phyloP scores from a whole-genome alignment of 805 yeast genomes.

The Candida alai region DNA sequence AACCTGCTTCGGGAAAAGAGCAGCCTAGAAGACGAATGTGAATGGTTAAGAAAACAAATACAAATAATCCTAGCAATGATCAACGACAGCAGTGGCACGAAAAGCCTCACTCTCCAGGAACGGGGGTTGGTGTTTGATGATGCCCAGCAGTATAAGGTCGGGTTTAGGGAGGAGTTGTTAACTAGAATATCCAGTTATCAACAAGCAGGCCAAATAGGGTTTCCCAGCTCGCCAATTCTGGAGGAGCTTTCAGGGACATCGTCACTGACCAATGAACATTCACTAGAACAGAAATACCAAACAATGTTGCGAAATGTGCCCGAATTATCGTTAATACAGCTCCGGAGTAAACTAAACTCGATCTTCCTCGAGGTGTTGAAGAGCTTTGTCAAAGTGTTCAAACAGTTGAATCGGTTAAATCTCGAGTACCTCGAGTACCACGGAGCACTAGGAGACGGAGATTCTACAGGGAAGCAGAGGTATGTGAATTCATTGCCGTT shows the following conservation, averaged over 20 bases:
- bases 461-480: too few species aligned
- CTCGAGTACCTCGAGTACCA: slow-evolving; percentile 23
- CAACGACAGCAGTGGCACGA: slow-evolving; percentile 31
- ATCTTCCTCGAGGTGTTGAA: slow-evolving; percentile 35
- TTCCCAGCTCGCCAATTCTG: slow-evolving; percentile 8
- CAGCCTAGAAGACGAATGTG: slow-evolving; percentile 40
- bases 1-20: slow-evolving; percentile 33
- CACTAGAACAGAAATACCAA: slow-evolving; percentile 24
- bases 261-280: not conserved
- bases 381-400: slow-evolving; percentile 26
- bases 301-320: slow-evolving; percentile 23
- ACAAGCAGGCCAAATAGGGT: slow-evolving; percentile 5
- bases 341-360: slow-evolving; percentile 28
- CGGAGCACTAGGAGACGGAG: slow-evolving; percentile 25
- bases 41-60: slow-evolving; percentile 43
- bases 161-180: slow-evolving; percentile 25
- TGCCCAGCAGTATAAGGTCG: slow-evolving; percentile 21
- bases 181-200: slow-evolving; percentile 11
- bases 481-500: slow-evolving; percentile 21
- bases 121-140: slow-evolving; percentile 33
- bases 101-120: slow-evolving; percentile 16
- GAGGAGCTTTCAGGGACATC: too few species aligned
- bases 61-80: slow-evolving; percentile 37
- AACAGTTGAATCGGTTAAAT: slow-evolving; percentile 26
- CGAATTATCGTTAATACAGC: slow-evolving; percentile 26